Conservation (phyloP, 176 grass and related monocot species). For the Triticum turgidum region DNA sequence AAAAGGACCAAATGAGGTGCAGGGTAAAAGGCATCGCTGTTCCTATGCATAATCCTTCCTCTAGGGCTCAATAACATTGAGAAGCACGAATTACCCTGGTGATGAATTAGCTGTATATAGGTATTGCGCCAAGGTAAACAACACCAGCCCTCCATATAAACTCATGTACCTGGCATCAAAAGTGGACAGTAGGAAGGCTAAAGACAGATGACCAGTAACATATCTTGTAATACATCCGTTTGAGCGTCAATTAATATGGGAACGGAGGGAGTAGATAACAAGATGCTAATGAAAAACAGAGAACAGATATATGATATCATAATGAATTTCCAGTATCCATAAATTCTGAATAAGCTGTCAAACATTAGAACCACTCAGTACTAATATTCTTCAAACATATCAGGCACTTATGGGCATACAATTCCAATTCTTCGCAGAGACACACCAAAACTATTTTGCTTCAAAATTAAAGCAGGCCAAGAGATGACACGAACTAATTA, state of each 20-base stretch:
- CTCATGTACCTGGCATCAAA: constrained; percentile 52
- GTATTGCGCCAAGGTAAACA: constrained; percentile 62
- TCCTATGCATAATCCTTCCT: not conserved
- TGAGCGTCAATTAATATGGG: no score
- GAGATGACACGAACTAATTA: not conserved
- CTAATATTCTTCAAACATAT: not conserved
- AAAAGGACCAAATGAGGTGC: constrained; percentile 2
- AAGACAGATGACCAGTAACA: not conserved
- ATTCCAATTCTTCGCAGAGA: not conserved
- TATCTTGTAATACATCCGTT: no score
- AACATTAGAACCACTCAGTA: not conserved
- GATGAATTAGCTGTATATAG: constrained; percentile 67
- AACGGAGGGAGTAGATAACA: not conserved
- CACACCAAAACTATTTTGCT: not conserved
- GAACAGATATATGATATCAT: not conserved
- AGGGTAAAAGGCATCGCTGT: not conserved
- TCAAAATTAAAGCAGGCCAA: not conserved
- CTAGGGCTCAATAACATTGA: not conserved
- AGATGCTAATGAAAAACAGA: not conserved
- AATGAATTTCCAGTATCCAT: not conserved
- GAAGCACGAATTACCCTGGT: constrained; percentile 59
- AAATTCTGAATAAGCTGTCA: not conserved
- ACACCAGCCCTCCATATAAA: constrained; percentile 56
- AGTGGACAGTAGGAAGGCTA: not conserved
- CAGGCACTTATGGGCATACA: not conserved